Percentiles rank a stretch among this genome's conserved stretches.
These are phyloP conservation scores for Pezicula neosporulosa DNA, from an alignment of 2,329 filamentous ascomycete genomes.

Conservation along the genomic window DNA sequence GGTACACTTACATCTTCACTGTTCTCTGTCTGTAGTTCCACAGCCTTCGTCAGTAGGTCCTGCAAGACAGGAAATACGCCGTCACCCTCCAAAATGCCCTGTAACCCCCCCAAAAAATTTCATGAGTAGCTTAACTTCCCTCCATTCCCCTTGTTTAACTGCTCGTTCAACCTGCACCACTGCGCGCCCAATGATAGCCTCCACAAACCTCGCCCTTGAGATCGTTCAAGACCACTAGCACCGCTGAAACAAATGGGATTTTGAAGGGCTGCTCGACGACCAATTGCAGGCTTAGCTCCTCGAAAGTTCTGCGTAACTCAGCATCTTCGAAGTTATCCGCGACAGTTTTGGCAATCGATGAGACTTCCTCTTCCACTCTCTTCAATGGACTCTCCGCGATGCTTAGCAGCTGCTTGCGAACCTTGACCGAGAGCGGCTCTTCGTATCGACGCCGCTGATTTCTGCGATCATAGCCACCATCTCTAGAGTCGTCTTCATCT, in stretches of 20 bases:
- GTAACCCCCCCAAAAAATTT: constrained; percentile 85
- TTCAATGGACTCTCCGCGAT: constrained; percentile 81
- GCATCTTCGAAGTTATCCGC: constrained; percentile 84
- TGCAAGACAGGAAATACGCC: constrained; percentile 83
- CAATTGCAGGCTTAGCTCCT: constrained; percentile 72
- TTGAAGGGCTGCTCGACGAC: constrained; percentile 92
- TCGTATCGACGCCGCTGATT: constrained; percentile 72
- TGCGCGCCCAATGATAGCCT: constrained; percentile 64
- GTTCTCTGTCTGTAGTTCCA: constrained; percentile 87
- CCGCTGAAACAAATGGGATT: constrained; percentile 88
- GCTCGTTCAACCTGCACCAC: constrained; percentile 60
- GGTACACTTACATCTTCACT: constrained; percentile 75
- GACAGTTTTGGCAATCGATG: constrained; percentile 70
- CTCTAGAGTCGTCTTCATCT: constrained; percentile 66
- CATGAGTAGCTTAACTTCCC: constrained; percentile 84
- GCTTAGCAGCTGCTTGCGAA: constrained; percentile 74
- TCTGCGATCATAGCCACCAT: constrained; percentile 56
- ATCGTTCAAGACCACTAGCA: constrained; percentile 76
- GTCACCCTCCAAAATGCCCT: constrained; percentile 75
- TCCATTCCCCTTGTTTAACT: constrained; percentile 75
- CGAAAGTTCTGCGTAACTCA: constrained; percentile 69
- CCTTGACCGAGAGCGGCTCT: constrained; percentile 65
- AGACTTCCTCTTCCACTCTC: constrained; percentile 75
- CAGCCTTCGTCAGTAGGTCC: constrained; percentile 87
- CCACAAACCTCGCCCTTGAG: constrained; percentile 70